Evolutionary conservation across 176 grass and related monocot genomes (phyloP), one percentile per base, ranked within the genome.

Genomic region (Paspalum notatum): DNA sequence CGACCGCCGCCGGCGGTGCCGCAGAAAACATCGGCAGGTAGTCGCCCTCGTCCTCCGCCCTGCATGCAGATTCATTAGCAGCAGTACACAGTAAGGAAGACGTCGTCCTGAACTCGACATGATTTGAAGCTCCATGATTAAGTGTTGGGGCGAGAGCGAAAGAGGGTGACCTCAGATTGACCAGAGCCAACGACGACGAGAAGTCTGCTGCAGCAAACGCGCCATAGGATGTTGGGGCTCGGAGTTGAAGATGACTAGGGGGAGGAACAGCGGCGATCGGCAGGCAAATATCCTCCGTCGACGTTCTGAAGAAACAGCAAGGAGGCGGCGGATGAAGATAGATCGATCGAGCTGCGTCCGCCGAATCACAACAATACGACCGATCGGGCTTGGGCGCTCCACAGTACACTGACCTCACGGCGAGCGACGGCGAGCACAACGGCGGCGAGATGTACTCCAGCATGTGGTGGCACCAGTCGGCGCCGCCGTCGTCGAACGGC

Each of bases 141-240:
- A 64, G 38, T 72, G 25, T 11, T 71, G 21, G 21, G 48, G n/a
- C n/a, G n/a, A 2, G 8, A 48, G 9, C 8, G 18, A 4, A 20
- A 7, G 5, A 66, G 9, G 42, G 32, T 10, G 20, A 87, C 85
- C 78, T 76, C 22, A 62, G 54, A 11, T 41, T 74, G 5, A 63
- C 17, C 44, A 53, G 25, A 20, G 69, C 50, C 14, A 54, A 45
- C 4, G 85, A 73, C 0, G 82, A 38, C 51, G 61, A 52, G 64
- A 5, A 70, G 32, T 44, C 62, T 7, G 27, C 63, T 3, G 27
- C 8, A 4, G 18, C 17, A 1, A 81, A 21, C 38, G 2, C 6
- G 18, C 3, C 13, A 41, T 49, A 8, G 12, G 41, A 22, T 45
- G 24, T 46, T 0, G 32, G 32, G 32, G n/a, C n/a, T n/a, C n/a